Evolutionary conservation across 208 protist species (phyloP).

Genomic region (Borovskyia barvae): DNA sequence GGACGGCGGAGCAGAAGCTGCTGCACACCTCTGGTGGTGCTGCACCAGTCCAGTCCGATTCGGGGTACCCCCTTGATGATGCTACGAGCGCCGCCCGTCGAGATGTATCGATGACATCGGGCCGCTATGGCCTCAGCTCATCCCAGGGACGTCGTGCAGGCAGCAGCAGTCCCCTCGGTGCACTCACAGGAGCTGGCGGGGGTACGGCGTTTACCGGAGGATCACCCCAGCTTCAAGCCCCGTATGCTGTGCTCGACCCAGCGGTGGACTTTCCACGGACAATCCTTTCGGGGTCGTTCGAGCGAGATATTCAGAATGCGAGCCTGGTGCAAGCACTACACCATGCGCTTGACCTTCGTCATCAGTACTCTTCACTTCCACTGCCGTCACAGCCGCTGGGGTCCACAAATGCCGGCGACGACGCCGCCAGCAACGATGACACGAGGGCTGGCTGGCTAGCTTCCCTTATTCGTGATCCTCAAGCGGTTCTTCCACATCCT

Average conservation of each 20-base stretch:
- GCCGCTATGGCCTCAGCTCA: not conserved
- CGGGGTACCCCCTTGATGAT: too few species aligned
- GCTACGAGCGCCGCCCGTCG: too few species aligned
- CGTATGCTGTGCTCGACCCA: constrained; percentile 69
- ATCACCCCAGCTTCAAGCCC: constrained; percentile 14
- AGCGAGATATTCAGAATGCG: constrained; percentile 68
- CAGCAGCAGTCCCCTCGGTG: not conserved
- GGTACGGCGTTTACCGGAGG: not conserved
- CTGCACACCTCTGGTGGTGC: constrained; percentile 10
- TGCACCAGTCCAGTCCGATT: too few species aligned
- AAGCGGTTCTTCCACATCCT: constrained; percentile 24
- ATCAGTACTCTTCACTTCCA: constrained; percentile 48
- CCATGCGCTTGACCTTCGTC: constrained; percentile 71
- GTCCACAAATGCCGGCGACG: not conserved
- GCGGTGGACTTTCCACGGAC: constrained; percentile 67
- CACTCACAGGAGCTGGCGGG: not conserved
- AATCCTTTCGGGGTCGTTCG: constrained; percentile 52
- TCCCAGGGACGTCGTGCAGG: not conserved
- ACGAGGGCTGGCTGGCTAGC: constrained; percentile 30
- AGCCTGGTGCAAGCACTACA: constrained; percentile 62
- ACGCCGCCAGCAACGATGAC: constrained; percentile 9
- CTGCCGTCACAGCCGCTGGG: constrained; percentile 8
- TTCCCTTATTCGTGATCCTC: constrained; percentile 31
- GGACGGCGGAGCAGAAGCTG: constrained; percentile 55
- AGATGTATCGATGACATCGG: not conserved